Conservation (phyloP, 495 filamentous ascomycete genomes). For the Aspergillus incahuasiensis region DNA sequence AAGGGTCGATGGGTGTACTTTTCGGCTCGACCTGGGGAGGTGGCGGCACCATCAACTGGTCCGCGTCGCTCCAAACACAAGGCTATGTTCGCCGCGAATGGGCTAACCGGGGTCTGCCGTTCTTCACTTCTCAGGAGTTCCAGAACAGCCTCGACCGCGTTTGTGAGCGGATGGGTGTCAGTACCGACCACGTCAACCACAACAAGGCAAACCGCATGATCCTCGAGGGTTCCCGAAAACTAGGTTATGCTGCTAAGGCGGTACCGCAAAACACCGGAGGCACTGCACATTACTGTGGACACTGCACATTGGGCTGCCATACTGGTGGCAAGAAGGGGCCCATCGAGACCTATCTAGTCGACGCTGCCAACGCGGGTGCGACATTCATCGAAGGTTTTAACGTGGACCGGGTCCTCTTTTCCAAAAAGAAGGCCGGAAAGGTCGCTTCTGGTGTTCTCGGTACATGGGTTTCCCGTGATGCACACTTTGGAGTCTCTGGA, state of each 20-base stretch:
- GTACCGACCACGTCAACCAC: slow-evolving; percentile 59
- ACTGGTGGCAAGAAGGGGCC: slow-evolving; percentile 72
- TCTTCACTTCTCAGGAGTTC: slow-evolving; percentile 72
- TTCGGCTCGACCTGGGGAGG: slow-evolving; percentile 78
- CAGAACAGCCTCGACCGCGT: slow-evolving; percentile 72
- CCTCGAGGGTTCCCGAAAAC: slow-evolving; percentile 67
- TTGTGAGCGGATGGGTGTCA: slow-evolving; percentile 74
- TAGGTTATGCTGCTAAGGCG: slow-evolving; percentile 65
- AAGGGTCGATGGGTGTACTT: slow-evolving; percentile 56
- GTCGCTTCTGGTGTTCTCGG: slow-evolving; percentile 65
- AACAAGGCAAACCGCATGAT: slow-evolving; percentile 64
- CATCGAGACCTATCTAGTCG: slow-evolving; percentile 68
- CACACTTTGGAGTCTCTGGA: slow-evolving; percentile 51
- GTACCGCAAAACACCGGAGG: slow-evolving; percentile 76
- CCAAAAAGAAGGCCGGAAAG: slow-evolving; percentile 48
- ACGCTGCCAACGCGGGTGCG: slow-evolving; percentile 70
- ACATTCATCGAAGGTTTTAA: slow-evolving; percentile 75
- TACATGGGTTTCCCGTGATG: slow-evolving; percentile 67
- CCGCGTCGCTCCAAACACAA: slow-evolving; percentile 76
- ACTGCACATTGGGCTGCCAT: slow-evolving; percentile 75
- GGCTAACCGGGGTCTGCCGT: slow-evolving; percentile 65
- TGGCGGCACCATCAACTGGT: slow-evolving; percentile 86
- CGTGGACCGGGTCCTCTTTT: slow-evolving; percentile 64
- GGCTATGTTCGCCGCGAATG: slow-evolving; percentile 78
- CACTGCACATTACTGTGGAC: slow-evolving; percentile 68